Evolutionary conservation across 495 filamentous ascomycete genomes (phyloP).

Genomic region (Penicillium coprophilum): DNA sequence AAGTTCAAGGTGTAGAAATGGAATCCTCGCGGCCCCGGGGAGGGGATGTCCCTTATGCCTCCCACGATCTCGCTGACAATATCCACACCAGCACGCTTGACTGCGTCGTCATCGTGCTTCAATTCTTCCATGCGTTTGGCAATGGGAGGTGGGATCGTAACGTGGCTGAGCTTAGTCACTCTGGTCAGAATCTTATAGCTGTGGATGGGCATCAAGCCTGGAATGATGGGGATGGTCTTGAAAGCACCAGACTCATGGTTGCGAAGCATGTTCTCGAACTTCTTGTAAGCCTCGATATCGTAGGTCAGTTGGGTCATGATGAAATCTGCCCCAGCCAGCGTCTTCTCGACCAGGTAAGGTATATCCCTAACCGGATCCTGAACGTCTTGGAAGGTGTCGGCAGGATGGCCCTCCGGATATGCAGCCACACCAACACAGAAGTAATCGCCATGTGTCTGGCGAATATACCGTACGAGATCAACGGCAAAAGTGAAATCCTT

Average conservation of each 20-base stretch:
- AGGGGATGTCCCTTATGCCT: constrained; percentile 61
- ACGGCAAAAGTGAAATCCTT: constrained; percentile 86
- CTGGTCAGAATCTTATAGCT: constrained; percentile 92
- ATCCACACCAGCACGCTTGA: constrained; percentile 63
- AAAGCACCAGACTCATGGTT: constrained; percentile 83
- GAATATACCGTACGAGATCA: constrained; percentile 89
- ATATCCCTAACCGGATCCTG: constrained; percentile 81
- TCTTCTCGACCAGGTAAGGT: constrained; percentile 89
- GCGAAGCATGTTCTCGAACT: constrained; percentile 75
- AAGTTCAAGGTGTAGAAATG: constrained; percentile 98
- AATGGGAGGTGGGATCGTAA: constrained; percentile 69
- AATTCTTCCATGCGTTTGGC: constrained; percentile 72
- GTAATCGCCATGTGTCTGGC: constrained; percentile 81
- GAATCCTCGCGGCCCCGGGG: constrained; percentile 68
- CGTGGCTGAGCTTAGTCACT: constrained; percentile 94
- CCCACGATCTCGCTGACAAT: constrained; percentile 44
- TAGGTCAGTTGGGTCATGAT: constrained; percentile 99
- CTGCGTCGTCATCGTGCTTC: constrained; percentile 86
- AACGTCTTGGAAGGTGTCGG: constrained; percentile 74
- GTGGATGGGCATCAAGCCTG: constrained; percentile 96
- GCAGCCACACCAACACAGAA: constrained; percentile 95
- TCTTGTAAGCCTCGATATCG: constrained; percentile 75
- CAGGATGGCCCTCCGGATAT: constrained; percentile 96
- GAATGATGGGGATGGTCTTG: constrained; percentile 86
- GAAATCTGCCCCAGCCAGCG: constrained; percentile 89